These are phyloP conservation scores for Alternaria viburni DNA, from an alignment of 2,329 filamentous ascomycete species.

Conservation along the genomic window DNA sequence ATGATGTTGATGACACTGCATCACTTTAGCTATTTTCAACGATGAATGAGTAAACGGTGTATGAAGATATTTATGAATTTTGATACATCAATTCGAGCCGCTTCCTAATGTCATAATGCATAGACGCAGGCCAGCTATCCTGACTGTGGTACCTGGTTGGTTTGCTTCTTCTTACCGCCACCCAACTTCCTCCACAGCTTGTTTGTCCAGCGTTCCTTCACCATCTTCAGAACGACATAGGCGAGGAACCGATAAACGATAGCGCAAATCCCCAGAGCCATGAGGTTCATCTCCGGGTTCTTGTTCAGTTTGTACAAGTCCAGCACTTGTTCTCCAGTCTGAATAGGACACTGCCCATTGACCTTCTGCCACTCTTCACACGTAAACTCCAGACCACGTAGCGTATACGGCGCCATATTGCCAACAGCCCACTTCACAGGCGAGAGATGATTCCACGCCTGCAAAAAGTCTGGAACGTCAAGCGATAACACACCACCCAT, in stretches of 20 bases:
- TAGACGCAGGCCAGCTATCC: background rate
- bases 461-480: conserved; percentile 11
- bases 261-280: conserved; percentile 67
- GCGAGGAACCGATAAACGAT: conserved; percentile 71
- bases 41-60: background rate
- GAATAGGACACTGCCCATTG: conserved; percentile 68
- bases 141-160: background rate
- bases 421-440: conserved; percentile 74
- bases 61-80: background rate
- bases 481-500: conserved; percentile 56
- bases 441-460: conserved; percentile 71
- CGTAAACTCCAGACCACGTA: conserved; percentile 67
- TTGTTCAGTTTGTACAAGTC: conserved; percentile 70
- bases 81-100: background rate
- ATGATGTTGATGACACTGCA: background rate
- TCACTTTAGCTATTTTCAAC: background rate
- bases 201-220: conserved; percentile 60
- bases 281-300: conserved; percentile 66
- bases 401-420: conserved; percentile 70
- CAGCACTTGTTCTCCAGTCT: conserved; percentile 71
- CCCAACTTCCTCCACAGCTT: conserved; percentile 36
- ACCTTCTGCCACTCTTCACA: conserved; percentile 67
- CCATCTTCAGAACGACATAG: conserved; percentile 63
- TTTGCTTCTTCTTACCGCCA: conserved; percentile 18
- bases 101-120: background rate